A percentile compares a stretch with the other conserved stretches of the same genome.
phyloP scores from a whole-genome alignment of 208 protist genomes.

The Crithidia bombi region DNA sequence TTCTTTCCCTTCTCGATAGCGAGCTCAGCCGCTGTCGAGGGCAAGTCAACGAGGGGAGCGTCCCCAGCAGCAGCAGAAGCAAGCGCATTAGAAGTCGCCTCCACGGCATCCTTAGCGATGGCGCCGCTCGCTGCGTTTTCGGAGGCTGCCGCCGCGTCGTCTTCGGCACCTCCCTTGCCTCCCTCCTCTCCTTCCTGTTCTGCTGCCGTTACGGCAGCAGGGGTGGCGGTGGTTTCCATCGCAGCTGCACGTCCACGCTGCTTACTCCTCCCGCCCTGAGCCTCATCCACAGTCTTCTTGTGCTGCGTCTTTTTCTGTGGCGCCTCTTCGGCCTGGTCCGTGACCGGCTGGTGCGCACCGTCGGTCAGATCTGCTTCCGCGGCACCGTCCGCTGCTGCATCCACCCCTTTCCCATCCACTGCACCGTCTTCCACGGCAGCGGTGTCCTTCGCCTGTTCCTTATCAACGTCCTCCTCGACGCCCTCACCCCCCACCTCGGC shows the following conservation, averaged over 20 bases:
- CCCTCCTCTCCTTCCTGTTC: not conserved
- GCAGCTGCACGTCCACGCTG: not conserved
- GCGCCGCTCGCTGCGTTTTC: not conserved
- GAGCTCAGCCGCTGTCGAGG: conserved; percentile 28
- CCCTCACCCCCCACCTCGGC: not conserved
- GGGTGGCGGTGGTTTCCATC: conserved; percentile 2
- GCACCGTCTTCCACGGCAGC: too few relatives aligned
- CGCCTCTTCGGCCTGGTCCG: too few relatives aligned
- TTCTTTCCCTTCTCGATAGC: conserved; percentile 27
- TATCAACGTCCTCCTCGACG: too few relatives aligned
- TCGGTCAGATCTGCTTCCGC: too few relatives aligned
- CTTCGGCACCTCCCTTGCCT: not conserved
- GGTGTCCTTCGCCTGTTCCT: too few relatives aligned
- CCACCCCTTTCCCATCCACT: not conserved
- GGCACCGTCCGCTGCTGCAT: not conserved
- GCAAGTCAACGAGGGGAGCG: conserved; percentile 15
- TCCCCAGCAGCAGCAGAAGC: not conserved
- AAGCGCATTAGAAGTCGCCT: not conserved
- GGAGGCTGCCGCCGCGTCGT: not conserved
- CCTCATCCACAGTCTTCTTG: conserved; percentile 3
- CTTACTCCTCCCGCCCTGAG: conserved; percentile 20
- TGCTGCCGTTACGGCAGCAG: too few relatives aligned
- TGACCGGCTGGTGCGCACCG: too few relatives aligned
- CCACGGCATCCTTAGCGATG: not conserved
- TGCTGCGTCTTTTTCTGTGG: not conserved